Conservation (phyloP, 169 alveolate species). For the Babesia ovis region DNA sequence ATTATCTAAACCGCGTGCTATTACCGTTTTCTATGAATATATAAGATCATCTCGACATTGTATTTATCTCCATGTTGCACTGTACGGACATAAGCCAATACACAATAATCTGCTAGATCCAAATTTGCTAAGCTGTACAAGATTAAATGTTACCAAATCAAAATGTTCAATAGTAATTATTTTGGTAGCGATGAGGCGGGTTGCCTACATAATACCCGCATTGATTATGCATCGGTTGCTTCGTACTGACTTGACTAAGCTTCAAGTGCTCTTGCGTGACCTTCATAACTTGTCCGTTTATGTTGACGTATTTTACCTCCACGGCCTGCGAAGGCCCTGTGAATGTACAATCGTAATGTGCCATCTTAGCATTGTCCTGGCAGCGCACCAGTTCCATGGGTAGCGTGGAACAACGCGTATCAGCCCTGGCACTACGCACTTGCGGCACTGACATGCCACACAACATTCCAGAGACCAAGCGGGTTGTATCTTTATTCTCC, state of each 20-base stretch:
- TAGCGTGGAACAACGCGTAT: not conserved
- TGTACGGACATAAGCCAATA: too few species aligned
- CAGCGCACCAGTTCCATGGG: not conserved
- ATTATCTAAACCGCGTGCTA: too few species aligned
- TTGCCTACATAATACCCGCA: not conserved
- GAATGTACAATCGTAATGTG: not conserved
- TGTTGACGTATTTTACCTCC: constrained; percentile 22
- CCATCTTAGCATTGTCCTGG: not conserved
- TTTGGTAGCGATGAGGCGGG: too few species aligned
- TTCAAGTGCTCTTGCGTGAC: constrained; percentile 26
- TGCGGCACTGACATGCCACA: not conserved
- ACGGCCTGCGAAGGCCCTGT: constrained; percentile 1
- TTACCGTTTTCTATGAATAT: too few species aligned
- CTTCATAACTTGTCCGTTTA: constrained; percentile 31
- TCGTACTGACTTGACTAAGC: not conserved
- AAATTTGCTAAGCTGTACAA: too few species aligned
- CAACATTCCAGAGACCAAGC: not conserved
- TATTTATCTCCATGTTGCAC: too few species aligned
- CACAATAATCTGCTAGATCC: too few species aligned
- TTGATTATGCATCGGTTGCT: not conserved
- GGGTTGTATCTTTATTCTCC: not conserved
- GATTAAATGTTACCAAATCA: too few species aligned
- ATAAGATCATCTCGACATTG: too few species aligned
- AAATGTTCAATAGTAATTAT: too few species aligned
- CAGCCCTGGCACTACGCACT: not conserved